phyloP scores from a whole-genome alignment of 129 eudicot genomes.

The sunflower (Helianthus annuus) region DNA sequence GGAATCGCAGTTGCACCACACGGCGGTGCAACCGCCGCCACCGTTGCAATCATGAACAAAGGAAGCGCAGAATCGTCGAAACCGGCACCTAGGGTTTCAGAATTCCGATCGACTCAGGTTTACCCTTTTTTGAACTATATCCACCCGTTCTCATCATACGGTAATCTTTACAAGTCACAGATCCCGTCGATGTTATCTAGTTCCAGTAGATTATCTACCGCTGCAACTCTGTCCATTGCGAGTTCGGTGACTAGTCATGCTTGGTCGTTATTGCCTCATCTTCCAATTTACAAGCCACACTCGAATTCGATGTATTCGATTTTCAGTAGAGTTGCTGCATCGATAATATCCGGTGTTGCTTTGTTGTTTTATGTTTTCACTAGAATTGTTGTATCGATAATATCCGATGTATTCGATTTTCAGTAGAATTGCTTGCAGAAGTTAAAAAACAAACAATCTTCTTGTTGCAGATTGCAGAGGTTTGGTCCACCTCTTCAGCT shows the following conservation, averaged over 20 bases:
- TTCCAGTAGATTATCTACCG: slow-evolving; percentile 30
- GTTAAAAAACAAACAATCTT: too few species aligned
- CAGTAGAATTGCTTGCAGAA: too few species aligned
- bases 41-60: slow-evolving; percentile 44
- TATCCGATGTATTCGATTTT: too few species aligned
- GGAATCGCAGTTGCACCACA: slow-evolving; percentile 67
- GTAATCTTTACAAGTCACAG: slow-evolving; percentile 31
- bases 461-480: too few species aligned
- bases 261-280: slow-evolving; percentile 39
- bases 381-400: slow-evolving; percentile 5
- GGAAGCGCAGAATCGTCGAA: slow-evolving; percentile 37
- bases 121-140: slow-evolving; percentile 23
- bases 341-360: slow-evolving; percentile 21
- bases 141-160: slow-evolving; percentile 21
- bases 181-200: slow-evolving; percentile 24
- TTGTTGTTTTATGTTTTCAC: slow-evolving; percentile 23
- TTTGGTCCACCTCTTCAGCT: too few species aligned
- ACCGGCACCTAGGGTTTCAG: slow-evolving; percentile 55
- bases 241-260: slow-evolving; percentile 33
- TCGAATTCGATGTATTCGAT: slow-evolving; percentile 37
- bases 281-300: slow-evolving; percentile 34
- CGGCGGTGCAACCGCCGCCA: slow-evolving; percentile 36
- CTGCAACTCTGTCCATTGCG: slow-evolving; percentile 20
- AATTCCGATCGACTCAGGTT: slow-evolving; percentile 39
- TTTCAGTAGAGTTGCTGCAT: slow-evolving; percentile 24